Evolutionary conservation across 768 basidiomycete genomes (phyloP), one percentile per base, ranked within the genome.

Genomic region (Cyclocybe cylindracea): DNA sequence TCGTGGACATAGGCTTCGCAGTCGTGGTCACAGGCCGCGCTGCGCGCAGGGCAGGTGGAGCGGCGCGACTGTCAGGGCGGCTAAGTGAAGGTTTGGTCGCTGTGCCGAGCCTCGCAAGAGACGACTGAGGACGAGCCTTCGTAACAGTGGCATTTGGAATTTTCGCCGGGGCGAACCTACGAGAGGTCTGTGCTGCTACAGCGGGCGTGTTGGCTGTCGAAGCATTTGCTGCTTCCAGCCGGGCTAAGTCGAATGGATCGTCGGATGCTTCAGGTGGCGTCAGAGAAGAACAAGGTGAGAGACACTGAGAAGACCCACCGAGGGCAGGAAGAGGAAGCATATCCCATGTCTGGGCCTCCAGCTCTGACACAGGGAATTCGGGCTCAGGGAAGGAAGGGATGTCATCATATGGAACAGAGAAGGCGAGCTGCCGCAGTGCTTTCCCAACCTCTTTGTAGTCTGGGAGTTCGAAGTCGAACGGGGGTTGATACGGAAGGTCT

Each of bases 401-500:
- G 42, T 75, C 73, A 19, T 77, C 69, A 18, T 64, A 59, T 0
- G 57, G 66, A 32, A 60, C 62, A 3, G 68, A 67, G 44, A 71
- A 69, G 7, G 73, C 70, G 1, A 72, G 55, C 2, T 61, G 55
- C n/a, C 68, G 62, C 11, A 78, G 60, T 10, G 58, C 57, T 47
- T 66, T 66, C 5, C 78, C 79, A 0, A 79, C 65, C 33, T 67
- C 60, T 40, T 63, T 70, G 55, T 78, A 80, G 53, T 78, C 59
- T 0, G 78, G 78, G 14, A 80, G 54, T 1, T 70, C 69, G 50
- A 78, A 77, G 38, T 77, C 75, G 47, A 79, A 67, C 1, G 73
- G 75, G 1, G 77, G 77, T 19, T 70, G 63, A 42, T 75, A 78
- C 1, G 72, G 67, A 4, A 76, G 58, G 48, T 79, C 79, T 79